These are phyloP conservation scores for Saccharum hybrid DNA, from an alignment of 202 grass and related monocot genomes.

Conservation along the genomic window DNA sequence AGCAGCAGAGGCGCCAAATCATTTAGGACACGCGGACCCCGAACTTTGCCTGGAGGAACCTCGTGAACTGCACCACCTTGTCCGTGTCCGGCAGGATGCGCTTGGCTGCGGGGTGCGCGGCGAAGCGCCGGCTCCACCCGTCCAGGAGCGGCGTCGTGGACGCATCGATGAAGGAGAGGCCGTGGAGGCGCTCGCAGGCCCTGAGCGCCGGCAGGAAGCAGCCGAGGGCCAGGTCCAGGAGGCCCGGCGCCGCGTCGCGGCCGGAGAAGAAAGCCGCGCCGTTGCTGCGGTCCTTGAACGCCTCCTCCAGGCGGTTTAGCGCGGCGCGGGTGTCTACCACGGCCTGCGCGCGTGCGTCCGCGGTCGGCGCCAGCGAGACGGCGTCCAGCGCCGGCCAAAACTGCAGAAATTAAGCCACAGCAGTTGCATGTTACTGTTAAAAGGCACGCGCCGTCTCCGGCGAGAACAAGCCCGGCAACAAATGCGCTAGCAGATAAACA, in stretches of 20 bases:
- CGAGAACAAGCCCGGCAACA: too few species aligned
- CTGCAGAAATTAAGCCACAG: neutral
- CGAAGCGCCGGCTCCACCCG: slow-evolving; percentile 46
- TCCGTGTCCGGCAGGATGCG: slow-evolving; percentile 48
- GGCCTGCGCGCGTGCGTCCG: slow-evolving; percentile 39
- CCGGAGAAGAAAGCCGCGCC: slow-evolving; percentile 53
- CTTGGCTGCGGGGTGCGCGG: neutral
- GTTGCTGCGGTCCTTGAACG: slow-evolving; percentile 36
- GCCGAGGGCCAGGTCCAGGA: slow-evolving; percentile 60
- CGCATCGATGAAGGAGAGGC: slow-evolving; percentile 40
- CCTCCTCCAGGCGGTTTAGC: slow-evolving; percentile 48
- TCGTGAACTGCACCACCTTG: slow-evolving; percentile 54
- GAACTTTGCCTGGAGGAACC: slow-evolving; percentile 47
- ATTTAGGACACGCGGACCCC: neutral
- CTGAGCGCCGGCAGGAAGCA: slow-evolving; percentile 57
- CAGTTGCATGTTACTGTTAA: too few species aligned
- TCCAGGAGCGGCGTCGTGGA: slow-evolving; percentile 38
- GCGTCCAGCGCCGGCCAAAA: slow-evolving; percentile 47
- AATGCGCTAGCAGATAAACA: too few species aligned
- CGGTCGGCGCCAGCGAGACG: slow-evolving; percentile 29
- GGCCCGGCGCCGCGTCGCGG: slow-evolving; percentile 30
- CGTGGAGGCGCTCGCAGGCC: slow-evolving; percentile 46
- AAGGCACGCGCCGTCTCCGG: too few species aligned
- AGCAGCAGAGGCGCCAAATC: too few species aligned
- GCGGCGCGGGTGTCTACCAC: slow-evolving; percentile 22